A percentile compares a stretch with the other conserved stretches of the same genome.
These are phyloP conservation scores for Mortierella sp. DNA, from an alignment of 371 early-diverging fungal species.

Conservation along the genomic window DNA sequence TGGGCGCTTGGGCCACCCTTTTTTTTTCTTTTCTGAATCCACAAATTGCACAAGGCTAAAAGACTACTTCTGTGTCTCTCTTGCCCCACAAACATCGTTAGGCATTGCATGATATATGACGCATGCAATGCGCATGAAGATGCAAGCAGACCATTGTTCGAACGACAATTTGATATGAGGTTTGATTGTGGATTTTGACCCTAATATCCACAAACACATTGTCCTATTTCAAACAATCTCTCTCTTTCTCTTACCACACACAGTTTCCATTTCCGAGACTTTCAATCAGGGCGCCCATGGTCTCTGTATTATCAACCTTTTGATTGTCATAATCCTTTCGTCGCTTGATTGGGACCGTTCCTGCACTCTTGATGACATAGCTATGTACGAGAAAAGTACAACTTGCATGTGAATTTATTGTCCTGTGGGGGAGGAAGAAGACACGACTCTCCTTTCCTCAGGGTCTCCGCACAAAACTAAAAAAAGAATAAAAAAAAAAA, in stretches of 20 bases:
- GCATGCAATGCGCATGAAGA: too few relatives aligned
- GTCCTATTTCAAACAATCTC: neutral
- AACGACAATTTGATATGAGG: too few relatives aligned
- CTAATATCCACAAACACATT: neutral
- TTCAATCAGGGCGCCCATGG: constrained; percentile 47
- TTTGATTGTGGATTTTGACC: neutral
- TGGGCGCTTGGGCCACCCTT: neutral
- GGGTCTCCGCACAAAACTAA: neutral
- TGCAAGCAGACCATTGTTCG: too few relatives aligned
- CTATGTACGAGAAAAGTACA: constrained; percentile 1
- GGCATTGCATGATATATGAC: too few relatives aligned
- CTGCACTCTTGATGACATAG: constrained; percentile 48
- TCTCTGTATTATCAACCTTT: constrained; percentile 42
- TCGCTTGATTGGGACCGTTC: constrained; percentile 50
- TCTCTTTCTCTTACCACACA: constrained; percentile 41
- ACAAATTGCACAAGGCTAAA: too few relatives aligned
- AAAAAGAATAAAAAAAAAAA: neutral
- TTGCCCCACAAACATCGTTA: too few relatives aligned
- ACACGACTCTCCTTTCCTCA: neutral
- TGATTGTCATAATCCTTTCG: constrained; percentile 53
- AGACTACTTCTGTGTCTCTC: too few relatives aligned
- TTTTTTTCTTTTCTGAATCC: too few relatives aligned
- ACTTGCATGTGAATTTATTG: neutral
- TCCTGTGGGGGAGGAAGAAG: neutral
- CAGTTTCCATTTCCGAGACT: constrained; percentile 51